Evolutionary conservation across 177 flowering plant species (phyloP).

Genomic region (Tripterygium wilfordii): DNA sequence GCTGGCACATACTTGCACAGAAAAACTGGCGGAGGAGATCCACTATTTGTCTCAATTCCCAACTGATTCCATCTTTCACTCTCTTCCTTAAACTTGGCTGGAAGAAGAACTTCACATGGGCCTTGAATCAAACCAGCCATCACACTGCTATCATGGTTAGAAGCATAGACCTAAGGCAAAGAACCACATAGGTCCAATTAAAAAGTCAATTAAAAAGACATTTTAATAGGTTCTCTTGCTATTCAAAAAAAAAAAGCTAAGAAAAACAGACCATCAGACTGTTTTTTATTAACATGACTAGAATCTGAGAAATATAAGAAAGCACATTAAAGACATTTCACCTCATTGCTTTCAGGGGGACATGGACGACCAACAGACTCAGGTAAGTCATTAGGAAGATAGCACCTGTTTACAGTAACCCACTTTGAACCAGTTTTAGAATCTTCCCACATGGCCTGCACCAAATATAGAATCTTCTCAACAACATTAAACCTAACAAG

Average conservation of each 20-base stretch:
- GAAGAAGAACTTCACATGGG: constrained; percentile 62
- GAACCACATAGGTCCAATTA: constrained; percentile 1
- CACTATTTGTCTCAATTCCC: constrained; percentile 21
- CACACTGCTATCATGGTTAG: constrained; percentile 38
- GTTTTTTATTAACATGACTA: neutral
- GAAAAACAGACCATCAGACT: too few relatives aligned
- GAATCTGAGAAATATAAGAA: neutral
- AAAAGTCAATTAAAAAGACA: too few relatives aligned
- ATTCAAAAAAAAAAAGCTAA: too few relatives aligned
- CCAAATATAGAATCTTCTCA: constrained; percentile 2
- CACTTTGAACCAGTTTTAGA: constrained; percentile 50
- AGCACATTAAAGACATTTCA: constrained; percentile 15
- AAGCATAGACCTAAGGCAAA: constrained; percentile 54
- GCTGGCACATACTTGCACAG: constrained; percentile 55
- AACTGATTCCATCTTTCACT: constrained; percentile 36
- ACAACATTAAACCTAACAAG: neutral
- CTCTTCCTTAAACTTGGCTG: constrained; percentile 45
- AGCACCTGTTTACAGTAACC: constrained; percentile 52
- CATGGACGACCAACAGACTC: constrained; percentile 56
- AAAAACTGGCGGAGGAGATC: constrained; percentile 32
- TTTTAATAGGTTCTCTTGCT: too few relatives aligned
- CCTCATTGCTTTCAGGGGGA: constrained; percentile 71
- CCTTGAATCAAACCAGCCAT: constrained; percentile 55
- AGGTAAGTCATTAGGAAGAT: constrained; percentile 75
- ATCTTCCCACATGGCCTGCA: constrained; percentile 86